Evolutionary conservation across 495 filamentous ascomycete species (phyloP).

Genomic region (Thozetella sp.): DNA sequence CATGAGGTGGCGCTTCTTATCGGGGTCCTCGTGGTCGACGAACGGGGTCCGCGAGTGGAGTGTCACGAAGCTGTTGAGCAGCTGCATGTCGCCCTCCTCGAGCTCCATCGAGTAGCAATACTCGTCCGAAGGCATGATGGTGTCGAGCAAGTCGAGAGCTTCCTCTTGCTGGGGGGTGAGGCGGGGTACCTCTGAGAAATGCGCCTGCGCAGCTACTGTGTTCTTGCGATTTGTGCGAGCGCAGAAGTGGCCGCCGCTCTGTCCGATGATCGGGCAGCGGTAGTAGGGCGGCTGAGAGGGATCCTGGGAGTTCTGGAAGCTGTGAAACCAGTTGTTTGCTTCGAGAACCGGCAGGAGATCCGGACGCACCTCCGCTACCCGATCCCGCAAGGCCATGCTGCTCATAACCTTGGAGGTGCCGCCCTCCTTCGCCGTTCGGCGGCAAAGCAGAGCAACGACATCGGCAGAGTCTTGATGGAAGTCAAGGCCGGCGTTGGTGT

Average conservation of each 20-base stretch:
- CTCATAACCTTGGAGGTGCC: neutral
- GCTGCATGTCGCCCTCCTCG: slow-evolving; percentile 1
- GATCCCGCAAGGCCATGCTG: neutral
- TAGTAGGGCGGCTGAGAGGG: neutral
- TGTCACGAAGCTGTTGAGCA: slow-evolving; percentile 3
- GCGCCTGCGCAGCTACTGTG: neutral
- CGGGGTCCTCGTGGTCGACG: neutral
- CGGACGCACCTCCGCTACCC: neutral
- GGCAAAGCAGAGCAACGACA: neutral
- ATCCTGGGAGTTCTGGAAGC: neutral
- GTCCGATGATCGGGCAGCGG: neutral
- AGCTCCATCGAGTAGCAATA: slow-evolving; percentile 3
- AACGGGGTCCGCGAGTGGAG: neutral
- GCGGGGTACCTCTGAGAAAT: neutral
- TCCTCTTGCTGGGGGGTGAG: slow-evolving; percentile 1
- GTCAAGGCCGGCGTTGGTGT: slow-evolving; percentile 1
- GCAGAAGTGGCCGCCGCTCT: neutral
- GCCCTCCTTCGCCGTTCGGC: neutral
- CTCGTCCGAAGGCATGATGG: neutral
- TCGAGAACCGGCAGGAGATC: neutral
- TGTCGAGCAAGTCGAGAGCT: neutral
- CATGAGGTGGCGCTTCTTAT: slow-evolving; percentile 1
- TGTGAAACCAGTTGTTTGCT: slow-evolving; percentile 1
- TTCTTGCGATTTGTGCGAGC: slow-evolving; percentile 1
- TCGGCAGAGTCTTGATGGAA: slow-evolving; percentile 2